These are phyloP conservation scores for Aristolochia contorta DNA, from an alignment of 164 flowering plant species.

Conservation along the genomic window DNA sequence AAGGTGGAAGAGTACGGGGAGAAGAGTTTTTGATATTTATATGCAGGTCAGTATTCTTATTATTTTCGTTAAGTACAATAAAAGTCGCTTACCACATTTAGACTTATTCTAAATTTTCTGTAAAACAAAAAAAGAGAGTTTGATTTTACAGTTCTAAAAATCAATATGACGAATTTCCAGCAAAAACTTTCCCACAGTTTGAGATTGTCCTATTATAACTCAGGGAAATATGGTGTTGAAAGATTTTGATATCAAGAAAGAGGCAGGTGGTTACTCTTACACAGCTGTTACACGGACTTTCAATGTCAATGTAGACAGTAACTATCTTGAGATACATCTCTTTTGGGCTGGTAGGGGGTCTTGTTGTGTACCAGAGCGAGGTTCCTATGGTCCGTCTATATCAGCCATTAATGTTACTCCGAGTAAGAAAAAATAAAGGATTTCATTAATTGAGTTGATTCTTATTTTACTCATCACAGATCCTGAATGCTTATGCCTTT, in stretches of 20 bases:
- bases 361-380: constrained; percentile 68
- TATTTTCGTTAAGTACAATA: neutral
- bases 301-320: constrained; percentile 41
- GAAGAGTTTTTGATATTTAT: constrained; percentile 72
- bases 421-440: constrained; percentile 26
- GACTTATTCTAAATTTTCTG: no score
- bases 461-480: neutral
- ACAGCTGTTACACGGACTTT: constrained; percentile 34
- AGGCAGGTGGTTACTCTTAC: constrained; percentile 45
- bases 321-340: constrained; percentile 71
- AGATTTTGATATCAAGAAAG: constrained; percentile 63
- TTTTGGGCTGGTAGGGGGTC: constrained; percentile 98
- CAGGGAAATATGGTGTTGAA: constrained; percentile 43
- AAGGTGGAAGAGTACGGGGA: constrained; percentile 57
- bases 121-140: no score
- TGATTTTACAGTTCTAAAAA: no score
- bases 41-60: constrained; percentile 76
- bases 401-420: constrained; percentile 77
- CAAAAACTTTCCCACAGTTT: no score
- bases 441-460: no score
- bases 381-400: constrained; percentile 73
- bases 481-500: neutral
- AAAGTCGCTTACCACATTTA: no score
- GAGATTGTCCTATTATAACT: neutral
- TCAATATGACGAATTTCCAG: no score